A percentile compares a stretch with the other conserved stretches of the same genome.
Evolutionary conservation across 2,329 filamentous ascomycete species (phyloP).

Genomic region (Epichloe typhina): DNA sequence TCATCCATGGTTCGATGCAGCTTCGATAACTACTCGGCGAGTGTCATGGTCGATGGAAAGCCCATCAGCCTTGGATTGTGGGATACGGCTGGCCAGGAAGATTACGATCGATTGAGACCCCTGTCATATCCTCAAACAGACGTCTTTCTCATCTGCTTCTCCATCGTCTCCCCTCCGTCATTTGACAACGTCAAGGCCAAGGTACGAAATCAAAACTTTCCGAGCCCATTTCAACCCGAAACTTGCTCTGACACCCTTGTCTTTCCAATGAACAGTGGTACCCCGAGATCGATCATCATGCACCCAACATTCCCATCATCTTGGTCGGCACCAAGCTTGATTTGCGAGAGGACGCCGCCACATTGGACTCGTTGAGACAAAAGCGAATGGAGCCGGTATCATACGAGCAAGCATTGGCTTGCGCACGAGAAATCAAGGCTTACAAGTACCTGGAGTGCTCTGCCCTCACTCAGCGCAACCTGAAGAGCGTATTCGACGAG

Average conservation of each 20-base stretch:
- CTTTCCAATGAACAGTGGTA: slow-evolving; percentile 58
- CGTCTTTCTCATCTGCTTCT: slow-evolving; percentile 97
- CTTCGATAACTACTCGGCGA: slow-evolving; percentile 98
- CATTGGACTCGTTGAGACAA: slow-evolving; percentile 67
- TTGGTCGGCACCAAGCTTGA: slow-evolving; percentile 95
- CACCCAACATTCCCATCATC: slow-evolving; percentile 89
- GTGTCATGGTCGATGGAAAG: slow-evolving; percentile 97
- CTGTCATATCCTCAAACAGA: slow-evolving; percentile 97
- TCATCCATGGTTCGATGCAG: slow-evolving; percentile 29
- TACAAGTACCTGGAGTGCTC: slow-evolving; percentile 98
- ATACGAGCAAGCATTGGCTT: slow-evolving; percentile 79
- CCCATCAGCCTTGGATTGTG: slow-evolving; percentile 92
- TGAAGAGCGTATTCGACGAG: slow-evolving; percentile 98
- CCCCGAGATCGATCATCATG: slow-evolving; percentile 94
- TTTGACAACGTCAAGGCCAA: slow-evolving; percentile 99
- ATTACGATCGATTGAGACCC: slow-evolving; percentile 89
- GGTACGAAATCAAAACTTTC: slow-evolving; percentile 36
- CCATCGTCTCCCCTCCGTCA: slow-evolving; percentile 90
- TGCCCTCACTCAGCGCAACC: slow-evolving; percentile 85
- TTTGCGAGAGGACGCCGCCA: slow-evolving; percentile 76
- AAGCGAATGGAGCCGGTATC: slow-evolving; percentile 79
- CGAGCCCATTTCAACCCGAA: neutral
- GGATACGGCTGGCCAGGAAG: slow-evolving; percentile 98
- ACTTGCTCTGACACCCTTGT: neutral
- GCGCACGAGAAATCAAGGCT: slow-evolving; percentile 87